phyloP scores from a whole-genome alignment of 148 eudicot genomes.

The Chenopodium formosanum region DNA sequence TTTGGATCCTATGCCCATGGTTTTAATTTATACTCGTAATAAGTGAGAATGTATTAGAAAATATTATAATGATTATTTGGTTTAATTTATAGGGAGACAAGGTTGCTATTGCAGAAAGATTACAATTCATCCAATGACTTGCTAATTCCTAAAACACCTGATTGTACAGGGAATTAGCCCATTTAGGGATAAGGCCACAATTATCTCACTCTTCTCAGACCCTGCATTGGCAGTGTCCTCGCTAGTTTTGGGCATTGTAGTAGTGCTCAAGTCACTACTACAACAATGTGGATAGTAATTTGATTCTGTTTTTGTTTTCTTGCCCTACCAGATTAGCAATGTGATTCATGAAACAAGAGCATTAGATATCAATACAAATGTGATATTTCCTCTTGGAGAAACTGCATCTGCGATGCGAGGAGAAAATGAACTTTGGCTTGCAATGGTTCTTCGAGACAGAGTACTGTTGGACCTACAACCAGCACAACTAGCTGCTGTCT shows the following conservation, averaged over 20 bases:
- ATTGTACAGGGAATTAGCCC: too few species aligned
- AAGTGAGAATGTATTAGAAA: too few species aligned
- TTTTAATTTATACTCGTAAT: too few species aligned
- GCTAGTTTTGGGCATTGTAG: not conserved
- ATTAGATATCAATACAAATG: conserved; percentile 78
- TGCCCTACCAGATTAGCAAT: conserved; percentile 63
- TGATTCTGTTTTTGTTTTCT: not conserved
- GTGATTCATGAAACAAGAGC: conserved; percentile 95
- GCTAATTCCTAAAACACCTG: not conserved
- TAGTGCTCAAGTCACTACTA: not conserved
- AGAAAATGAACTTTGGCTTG: conserved; percentile 98
- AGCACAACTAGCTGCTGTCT: conserved; percentile 94
- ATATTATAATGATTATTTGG: too few species aligned
- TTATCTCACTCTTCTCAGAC: not conserved
- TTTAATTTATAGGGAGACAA: not conserved
- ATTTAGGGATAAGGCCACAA: not conserved
- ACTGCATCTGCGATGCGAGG: conserved; percentile 97
- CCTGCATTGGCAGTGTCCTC: not conserved
- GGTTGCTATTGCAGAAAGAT: not conserved
- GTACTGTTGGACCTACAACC: conserved; percentile 74
- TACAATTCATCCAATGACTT: not conserved
- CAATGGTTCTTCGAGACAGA: conserved; percentile 89
- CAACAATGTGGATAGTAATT: not conserved
- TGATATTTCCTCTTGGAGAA: conserved; percentile 95
- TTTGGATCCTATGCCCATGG: too few species aligned